These are phyloP conservation scores for Eremothecium coryli DNA, from an alignment of 1,139 yeast genomes.

Conservation along the genomic window DNA sequence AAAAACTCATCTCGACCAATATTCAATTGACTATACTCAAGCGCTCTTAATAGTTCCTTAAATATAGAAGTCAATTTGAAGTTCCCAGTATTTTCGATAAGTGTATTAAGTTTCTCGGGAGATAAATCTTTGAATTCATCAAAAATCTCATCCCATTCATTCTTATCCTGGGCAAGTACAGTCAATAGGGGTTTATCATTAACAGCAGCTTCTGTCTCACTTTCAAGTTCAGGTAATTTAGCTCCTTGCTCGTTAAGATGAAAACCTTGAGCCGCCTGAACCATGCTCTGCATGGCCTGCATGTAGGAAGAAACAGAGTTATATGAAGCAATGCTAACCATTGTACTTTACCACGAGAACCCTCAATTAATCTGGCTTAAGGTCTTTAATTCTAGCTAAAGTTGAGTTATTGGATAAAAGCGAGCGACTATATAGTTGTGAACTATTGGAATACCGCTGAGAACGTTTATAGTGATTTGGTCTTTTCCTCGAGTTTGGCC, in stretches of 20 bases:
- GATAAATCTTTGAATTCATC: slow-evolving; percentile 33
- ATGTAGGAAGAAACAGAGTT: slow-evolving; percentile 67
- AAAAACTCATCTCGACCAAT: slow-evolving; percentile 25
- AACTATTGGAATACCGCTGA: too few relatives aligned
- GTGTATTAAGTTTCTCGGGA: slow-evolving; percentile 26
- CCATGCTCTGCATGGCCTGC: slow-evolving; percentile 67
- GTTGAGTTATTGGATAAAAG: too few relatives aligned
- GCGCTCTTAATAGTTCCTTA: slow-evolving; percentile 29
- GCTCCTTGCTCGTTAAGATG: slow-evolving; percentile 21
- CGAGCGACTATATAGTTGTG: too few relatives aligned
- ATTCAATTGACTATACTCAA: slow-evolving; percentile 15
- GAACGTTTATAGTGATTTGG: slow-evolving; percentile 4
- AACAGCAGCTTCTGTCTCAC: slow-evolving; percentile 18
- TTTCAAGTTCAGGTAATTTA: slow-evolving; percentile 26
- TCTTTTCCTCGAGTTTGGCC: slow-evolving; percentile 1
- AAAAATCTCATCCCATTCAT: slow-evolving; percentile 33
- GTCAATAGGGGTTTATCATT: slow-evolving; percentile 13
- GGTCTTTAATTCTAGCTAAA: too few relatives aligned
- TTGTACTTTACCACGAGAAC: too few relatives aligned
- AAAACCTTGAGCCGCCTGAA: slow-evolving; percentile 36
- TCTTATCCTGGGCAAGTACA: slow-evolving; percentile 27
- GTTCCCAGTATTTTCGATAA: slow-evolving; percentile 27
- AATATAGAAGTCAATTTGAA: slow-evolving; percentile 31
- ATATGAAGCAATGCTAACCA: slow-evolving; percentile 39
- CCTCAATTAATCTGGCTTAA: too few relatives aligned